phyloP scores from a whole-genome alignment of 495 filamentous ascomycete species.

The Neohortaea acidophila region DNA sequence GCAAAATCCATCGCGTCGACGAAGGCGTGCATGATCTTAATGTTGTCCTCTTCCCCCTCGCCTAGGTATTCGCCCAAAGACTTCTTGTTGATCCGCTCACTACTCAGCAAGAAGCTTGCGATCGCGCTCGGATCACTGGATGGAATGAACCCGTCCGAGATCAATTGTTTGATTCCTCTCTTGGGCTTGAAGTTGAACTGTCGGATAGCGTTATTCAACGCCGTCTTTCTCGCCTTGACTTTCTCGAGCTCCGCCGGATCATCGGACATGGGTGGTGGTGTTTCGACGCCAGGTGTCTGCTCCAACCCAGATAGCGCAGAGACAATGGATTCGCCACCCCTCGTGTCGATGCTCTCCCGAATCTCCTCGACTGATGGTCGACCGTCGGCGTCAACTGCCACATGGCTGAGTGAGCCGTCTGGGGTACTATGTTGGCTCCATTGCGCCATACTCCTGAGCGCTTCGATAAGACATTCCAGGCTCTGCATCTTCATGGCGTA shows the following conservation, averaged over 20 bases:
- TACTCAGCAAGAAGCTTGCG: slow-evolving; percentile 61
- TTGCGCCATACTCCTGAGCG: slow-evolving; percentile 74
- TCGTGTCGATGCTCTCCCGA: slow-evolving; percentile 68
- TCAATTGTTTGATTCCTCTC: slow-evolving; percentile 67
- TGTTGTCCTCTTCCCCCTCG: slow-evolving; percentile 79
- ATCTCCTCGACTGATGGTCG: slow-evolving; percentile 56
- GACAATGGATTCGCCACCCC: slow-evolving; percentile 16
- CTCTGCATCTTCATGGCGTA: slow-evolving; percentile 78
- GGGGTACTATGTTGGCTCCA: slow-evolving; percentile 73
- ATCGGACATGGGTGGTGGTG: slow-evolving; percentile 63
- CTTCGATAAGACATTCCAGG: slow-evolving; percentile 74
- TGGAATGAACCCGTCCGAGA: slow-evolving; percentile 73
- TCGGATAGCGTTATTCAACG: slow-evolving; percentile 68
- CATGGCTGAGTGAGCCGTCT: slow-evolving; percentile 20
- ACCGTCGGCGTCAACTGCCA: slow-evolving; percentile 35
- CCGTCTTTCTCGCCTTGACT: slow-evolving; percentile 86
- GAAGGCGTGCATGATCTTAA: slow-evolving; percentile 96
- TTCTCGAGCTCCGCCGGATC: slow-evolving; percentile 85
- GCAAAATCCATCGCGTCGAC: slow-evolving; percentile 90
- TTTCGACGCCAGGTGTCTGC: slow-evolving; percentile 20
- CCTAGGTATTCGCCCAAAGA: slow-evolving; percentile 90
- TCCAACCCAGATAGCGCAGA: slow-evolving; percentile 4
- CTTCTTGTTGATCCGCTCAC: slow-evolving; percentile 70
- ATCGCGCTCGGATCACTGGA: slow-evolving; percentile 66
- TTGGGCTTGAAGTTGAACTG: slow-evolving; percentile 99